Evolutionary conservation across 768 basidiomycete species (phyloP).

Genomic region (Tephrocybe sp.): DNA sequence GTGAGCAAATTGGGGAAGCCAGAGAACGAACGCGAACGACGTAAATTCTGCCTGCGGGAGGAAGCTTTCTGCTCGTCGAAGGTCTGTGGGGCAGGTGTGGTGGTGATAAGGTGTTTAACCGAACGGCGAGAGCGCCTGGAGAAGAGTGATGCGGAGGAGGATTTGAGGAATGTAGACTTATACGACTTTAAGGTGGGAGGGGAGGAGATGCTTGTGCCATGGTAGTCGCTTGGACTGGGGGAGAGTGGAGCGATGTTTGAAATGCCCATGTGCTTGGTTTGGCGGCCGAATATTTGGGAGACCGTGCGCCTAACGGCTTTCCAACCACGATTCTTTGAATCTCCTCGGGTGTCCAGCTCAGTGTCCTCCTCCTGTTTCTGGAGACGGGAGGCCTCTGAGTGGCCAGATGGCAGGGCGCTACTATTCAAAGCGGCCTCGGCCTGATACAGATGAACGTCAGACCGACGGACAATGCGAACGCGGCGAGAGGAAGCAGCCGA

Average conservation of each 20-base stretch:
- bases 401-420: background rate
- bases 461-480: conserved; percentile 9
- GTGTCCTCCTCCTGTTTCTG: too few species aligned
- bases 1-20: conserved; percentile 14
- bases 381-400: too few species aligned
- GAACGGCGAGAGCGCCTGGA: background rate
- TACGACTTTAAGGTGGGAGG: background rate
- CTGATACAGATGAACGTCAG: conserved; percentile 1
- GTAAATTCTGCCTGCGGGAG: conserved; percentile 5
- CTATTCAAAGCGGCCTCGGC: background rate
- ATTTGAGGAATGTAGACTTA: conserved; percentile 4
- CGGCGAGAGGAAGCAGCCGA: too few species aligned
- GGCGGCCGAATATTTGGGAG: too few species aligned
- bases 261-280: too few species aligned
- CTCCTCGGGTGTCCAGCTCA: background rate
- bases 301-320: conserved; percentile 17
- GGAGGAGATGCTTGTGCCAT: background rate
- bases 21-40: conserved; percentile 18
- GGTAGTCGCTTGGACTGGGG: too few species aligned
- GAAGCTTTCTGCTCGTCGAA: background rate
- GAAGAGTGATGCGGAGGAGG: conserved; percentile 15
- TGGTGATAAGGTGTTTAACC: conserved; percentile 6
- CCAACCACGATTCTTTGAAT: conserved; percentile 12
- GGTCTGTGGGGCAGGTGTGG: conserved; percentile 5
- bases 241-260: too few species aligned